Evolutionary conservation across 305 asterid species (phyloP).

Genomic region (Solanum chacoense): DNA sequence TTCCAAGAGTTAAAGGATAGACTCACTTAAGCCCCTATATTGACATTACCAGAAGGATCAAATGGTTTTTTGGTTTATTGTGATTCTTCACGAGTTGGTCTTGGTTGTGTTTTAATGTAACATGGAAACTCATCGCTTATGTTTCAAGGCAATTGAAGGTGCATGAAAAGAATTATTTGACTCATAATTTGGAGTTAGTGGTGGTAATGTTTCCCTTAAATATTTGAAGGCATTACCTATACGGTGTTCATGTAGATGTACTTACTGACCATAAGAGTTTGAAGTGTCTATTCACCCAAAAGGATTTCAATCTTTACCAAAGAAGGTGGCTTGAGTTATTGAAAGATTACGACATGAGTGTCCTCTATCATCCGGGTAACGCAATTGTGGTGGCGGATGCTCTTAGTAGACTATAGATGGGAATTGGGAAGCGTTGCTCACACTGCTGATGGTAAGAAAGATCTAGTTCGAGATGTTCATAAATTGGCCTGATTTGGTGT

Average conservation of each 20-base stretch:
- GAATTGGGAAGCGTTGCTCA: background rate
- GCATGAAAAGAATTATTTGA: background rate
- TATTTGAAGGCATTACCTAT: background rate
- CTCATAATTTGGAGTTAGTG: background rate
- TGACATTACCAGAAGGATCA: background rate
- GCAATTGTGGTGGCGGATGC: background rate
- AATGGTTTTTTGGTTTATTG: background rate
- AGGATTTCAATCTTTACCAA: background rate
- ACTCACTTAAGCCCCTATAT: background rate
- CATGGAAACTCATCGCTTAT: background rate
- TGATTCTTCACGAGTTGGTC: background rate
- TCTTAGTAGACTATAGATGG: background rate
- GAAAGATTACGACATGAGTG: background rate
- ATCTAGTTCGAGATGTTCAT: background rate
- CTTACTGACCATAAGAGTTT: background rate
- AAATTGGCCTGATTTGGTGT: background rate
- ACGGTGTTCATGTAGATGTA: background rate
- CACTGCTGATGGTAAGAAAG: background rate
- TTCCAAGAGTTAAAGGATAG: too few relatives aligned
- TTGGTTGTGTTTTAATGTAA: background rate
- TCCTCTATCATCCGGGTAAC: background rate
- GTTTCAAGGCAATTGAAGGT: background rate
- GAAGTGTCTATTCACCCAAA: background rate
- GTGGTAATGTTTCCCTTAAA: background rate
- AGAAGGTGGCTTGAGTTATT: background rate